Base-by-base conservation (phyloP, 768 basidiomycete genomes). In the Boletus coccyginus region DNA sequence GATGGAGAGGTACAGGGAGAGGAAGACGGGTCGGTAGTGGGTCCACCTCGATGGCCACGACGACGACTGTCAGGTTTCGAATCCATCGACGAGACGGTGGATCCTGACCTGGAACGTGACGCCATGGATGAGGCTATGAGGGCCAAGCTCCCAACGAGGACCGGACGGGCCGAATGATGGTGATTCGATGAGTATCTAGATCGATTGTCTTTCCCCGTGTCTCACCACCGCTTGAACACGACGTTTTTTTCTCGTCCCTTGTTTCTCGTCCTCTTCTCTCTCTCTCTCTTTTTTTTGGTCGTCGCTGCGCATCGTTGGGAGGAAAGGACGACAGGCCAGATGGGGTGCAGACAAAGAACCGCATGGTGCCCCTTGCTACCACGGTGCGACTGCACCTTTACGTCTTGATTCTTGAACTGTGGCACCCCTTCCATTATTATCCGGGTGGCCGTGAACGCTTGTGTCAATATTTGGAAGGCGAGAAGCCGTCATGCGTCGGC, bases 1-100 rank as follows among this genome's bases (percentile, higher is more conserved):
- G 27, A 27, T 27, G 6, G 27, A 6, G 27, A 27, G 27, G 27
- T 27, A 27, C 27, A 27, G 27, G 27, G 27, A 27, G 5, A 27
- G 27, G 27, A 14, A 35, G 21, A 29, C 6, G 27, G 9, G 19
- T 35, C 4, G 16, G 33, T 31, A 11, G 38, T n/a, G 16, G 21
- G 7, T 8, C 7, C 33, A 11, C 33, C 29, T 33, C 63, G 64
- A 21, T 65, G 19, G 3, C 42, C 19, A 19, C 40, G 31, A 32
- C 33, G 78, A 24, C 70, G 81, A 50, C 64, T 82, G 46, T 83
- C 84, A 7, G 78, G 78, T 24, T 83, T 74, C 60, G 81, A 85
- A 57, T 74, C 75, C 27, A 67, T 70, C 6, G 78, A 85, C 13
- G 77, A 76, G 19, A 63, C 64, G 14, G 38, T 52, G 36, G 33